Evolutionary conservation across 768 basidiomycete genomes (phyloP), one percentile per base, ranked within the genome.

Genomic region (Glaciozyma martinii): DNA sequence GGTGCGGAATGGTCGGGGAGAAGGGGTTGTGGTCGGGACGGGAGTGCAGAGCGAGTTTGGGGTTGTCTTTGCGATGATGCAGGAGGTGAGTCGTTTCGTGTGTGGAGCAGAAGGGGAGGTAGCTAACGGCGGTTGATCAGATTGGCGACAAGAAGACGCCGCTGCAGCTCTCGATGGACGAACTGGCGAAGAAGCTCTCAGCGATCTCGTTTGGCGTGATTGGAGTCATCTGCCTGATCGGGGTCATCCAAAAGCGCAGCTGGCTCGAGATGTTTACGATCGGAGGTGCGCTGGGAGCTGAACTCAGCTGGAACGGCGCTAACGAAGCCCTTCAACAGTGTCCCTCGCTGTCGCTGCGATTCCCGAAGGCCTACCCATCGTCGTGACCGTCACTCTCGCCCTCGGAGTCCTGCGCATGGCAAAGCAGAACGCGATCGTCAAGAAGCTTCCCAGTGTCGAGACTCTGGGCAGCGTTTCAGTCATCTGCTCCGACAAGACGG

Each of bases 261-360:
- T 95, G 91, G 93, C 78, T 97, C 16, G 93, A 94, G 55, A 98
- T 97, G 94, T 97, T 98, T 75, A 98, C 93, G 13, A 98, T 98
- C 67, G 93, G 93, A 80, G 92, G 92, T 93, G 72, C 60, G 84
- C 76, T 30, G 68, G 25, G 65, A 27, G 29, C 47, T 70, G 59
- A 70, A 61, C n/a, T n/a, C 37, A 27, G 65, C 33, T 61, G 21
- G 66, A 56, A 10, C n/a, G 3, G 13, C 53, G 37, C 25, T 40
- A n/a, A 56, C 15, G 21, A 18, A 16, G 21, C 5, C 21, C 44
- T n/a, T 46, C 60, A 56, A 47, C 76, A 95, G 93, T 98, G 5
- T 98, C 93, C 2, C 83, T 98, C 66, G 93, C 93, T 37, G 93
- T 98, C n/a, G 93, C 93, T 61, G 93, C 93, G 52, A 98, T 98